A percentile compares a stretch with the other conserved stretches of the same genome.
Evolutionary conservation across 306 rosid species (phyloP).

Genomic region (Luffa aegyptiaca): DNA sequence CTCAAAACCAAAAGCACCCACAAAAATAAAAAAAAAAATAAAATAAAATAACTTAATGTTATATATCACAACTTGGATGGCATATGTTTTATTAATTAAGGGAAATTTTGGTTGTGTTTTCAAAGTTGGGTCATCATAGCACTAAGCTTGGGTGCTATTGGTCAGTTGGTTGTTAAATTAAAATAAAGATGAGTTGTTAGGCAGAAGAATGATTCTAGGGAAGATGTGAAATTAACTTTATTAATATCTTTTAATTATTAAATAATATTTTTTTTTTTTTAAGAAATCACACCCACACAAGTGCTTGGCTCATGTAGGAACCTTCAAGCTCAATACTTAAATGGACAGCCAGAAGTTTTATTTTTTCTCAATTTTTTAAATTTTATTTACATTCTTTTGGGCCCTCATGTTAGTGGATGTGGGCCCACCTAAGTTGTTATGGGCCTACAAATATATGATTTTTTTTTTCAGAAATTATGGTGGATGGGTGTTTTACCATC

Average conservation of each 20-base stretch:
- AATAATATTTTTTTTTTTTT: not conserved
- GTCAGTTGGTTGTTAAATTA: not conserved
- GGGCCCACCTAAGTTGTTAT: not conserved
- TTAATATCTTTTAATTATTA: not conserved
- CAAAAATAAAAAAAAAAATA: not conserved
- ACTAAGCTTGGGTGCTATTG: not conserved
- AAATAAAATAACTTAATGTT: not conserved
- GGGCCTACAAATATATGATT: not conserved
- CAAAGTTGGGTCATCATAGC: constrained; percentile 7
- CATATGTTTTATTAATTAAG: not conserved
- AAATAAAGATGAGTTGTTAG: constrained; percentile 2
- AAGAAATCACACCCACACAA: not conserved
- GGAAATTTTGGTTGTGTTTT: not conserved
- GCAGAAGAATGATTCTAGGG: constrained; percentile 6
- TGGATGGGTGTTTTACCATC: no score
- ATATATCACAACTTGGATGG: not conserved
- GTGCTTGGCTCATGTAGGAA: constrained; percentile 1
- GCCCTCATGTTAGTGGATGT: not conserved
- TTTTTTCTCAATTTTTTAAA: not conserved
- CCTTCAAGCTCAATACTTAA: not conserved
- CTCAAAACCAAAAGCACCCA: not conserved
- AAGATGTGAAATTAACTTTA: not conserved
- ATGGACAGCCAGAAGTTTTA: not conserved
- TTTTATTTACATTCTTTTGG: not conserved
- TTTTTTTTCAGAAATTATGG: no score